Conservation (phyloP, 352 stramenopile genomes). For the Globisporangium cederbergense region DNA sequence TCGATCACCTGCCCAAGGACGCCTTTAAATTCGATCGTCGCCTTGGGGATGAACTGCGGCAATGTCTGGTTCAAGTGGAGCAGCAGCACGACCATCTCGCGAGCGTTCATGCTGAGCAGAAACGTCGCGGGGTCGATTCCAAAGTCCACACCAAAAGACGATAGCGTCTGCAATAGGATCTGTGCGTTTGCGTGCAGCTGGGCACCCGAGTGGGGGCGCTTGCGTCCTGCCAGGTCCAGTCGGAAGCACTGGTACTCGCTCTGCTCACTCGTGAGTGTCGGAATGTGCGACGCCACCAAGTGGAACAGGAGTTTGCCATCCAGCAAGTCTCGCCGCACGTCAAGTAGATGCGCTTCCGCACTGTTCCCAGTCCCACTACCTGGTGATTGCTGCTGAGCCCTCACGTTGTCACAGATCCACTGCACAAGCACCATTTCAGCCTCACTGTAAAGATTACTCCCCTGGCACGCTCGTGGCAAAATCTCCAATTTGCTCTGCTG, state of each 20-base stretch:
- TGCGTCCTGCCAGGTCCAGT: slow-evolving; percentile 19
- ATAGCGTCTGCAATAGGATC: slow-evolving; percentile 57
- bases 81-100: slow-evolving; percentile 81
- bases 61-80: slow-evolving; percentile 90
- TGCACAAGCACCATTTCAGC: slow-evolving; percentile 89
- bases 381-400: slow-evolving; percentile 1
- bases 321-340: slow-evolving; percentile 57
- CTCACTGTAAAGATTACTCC: slow-evolving; percentile 92
- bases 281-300: slow-evolving; percentile 85
- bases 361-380: not conserved
- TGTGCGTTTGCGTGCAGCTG: slow-evolving; percentile 59
- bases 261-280: slow-evolving; percentile 61
- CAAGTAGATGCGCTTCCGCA: slow-evolving; percentile 36
- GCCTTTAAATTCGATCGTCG: slow-evolving; percentile 91
- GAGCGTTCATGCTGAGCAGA: slow-evolving; percentile 47
- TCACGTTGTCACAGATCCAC: slow-evolving; percentile 85
- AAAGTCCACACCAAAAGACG: slow-evolving; percentile 76
- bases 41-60: slow-evolving; percentile 91
- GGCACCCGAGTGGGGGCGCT: slow-evolving; percentile 18
- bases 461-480: slow-evolving; percentile 30
- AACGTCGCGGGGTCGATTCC: slow-evolving; percentile 57
- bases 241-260: slow-evolving; percentile 74
- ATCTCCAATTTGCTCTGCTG: slow-evolving; percentile 24
- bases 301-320: slow-evolving; percentile 85
- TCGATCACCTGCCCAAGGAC: slow-evolving; percentile 80